Base-by-base conservation (phyloP, 2,329 filamentous ascomycete species). In the Monilinia fructicola region DNA sequence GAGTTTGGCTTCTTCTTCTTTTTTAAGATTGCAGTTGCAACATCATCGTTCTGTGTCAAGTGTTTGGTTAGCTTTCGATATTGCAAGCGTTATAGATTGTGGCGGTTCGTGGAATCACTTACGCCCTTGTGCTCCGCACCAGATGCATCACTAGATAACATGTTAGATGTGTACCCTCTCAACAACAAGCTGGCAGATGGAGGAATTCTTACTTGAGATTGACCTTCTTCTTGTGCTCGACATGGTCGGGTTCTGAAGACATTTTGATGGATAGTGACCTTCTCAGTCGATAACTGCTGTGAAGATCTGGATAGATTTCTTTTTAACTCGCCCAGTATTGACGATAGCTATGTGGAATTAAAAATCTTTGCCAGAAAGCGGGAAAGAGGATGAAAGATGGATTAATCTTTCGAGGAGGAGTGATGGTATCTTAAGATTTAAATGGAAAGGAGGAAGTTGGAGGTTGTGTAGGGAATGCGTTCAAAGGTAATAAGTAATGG, bases 1-100 rank as follows among this genome's bases (percentile, higher is more conserved):
- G 94, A 96, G 82, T 99, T 99, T 75, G 93, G 93, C 92, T 99
- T 99, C 93, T 99, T 99, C 90, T 99, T 99, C 87, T 98, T 98
- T 85, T 97, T 98, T 77, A 99, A 87, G 75, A 99, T 99, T 73
- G 95, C 95, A 55, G 95, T 99, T 64, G 95, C 88, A 70, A 90
- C 92, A 78, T 97, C 95, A 79, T 97, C 91, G 76, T 92, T 89
- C 89, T 96, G 76, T 40, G 68, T 71, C 54, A 40, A 53, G 68
- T 67, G 77, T 82, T 82, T 73, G 79, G 77, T 83, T 73, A 79
- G 77, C 74, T 72, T 74, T 53, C 14, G 53, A 67, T 60, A 67
- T 68, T 35, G 66, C 63, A 66, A 70, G 31, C 69, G 65, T 71
- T 73, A 71, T 69, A 73, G 70, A 69, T 71, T 72, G 70, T 74